Evolutionary conservation across 176 grass and related monocot genomes (phyloP), one percentile per base, ranked within the genome.

Genomic region (Paspalum vaginatum): DNA sequence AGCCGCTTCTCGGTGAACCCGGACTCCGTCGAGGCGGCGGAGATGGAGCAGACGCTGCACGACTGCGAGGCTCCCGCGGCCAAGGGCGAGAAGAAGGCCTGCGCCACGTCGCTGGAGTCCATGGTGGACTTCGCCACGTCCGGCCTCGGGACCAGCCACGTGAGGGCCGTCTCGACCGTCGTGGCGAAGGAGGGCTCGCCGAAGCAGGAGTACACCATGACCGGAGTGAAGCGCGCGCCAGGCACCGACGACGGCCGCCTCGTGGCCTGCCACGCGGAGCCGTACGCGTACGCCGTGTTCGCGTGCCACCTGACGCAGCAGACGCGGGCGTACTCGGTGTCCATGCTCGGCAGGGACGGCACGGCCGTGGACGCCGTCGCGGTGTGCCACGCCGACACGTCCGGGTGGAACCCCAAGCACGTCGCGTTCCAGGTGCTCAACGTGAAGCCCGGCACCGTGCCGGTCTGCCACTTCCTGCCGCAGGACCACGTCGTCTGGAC

Each of bases 51-150:
- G 50, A 98, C 90, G 53, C 77, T 94, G 67, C 70, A 2, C 1
- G 88, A 89, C 18, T 98, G 95, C 81, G 95, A 98, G 90, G 65
- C 66, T 65, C 67, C 86, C 2, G 61, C 70, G 18, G 69, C 68
- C 13, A 51, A 38, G 9, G 95, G 92, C 10, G 90, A 98, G 92
- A 91, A 50, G 70, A 94, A 93, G 88, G 72, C 55, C 38, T 98
- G 95, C 58, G 84, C 90, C 65, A 98, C 95, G 43, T 98, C 95
- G 76, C 81, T 95, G 14, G 92, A 98, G 77, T 95, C 95, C 46
- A 98, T 95, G 95, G 95, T 98, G 12, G 88, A 98, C 42, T 98
- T 98, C 90, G 81, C 66, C 65, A 90, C 89, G 54, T 53, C 88
- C 27, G 84, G 77, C 87, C 88, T 98, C 15, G 88, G 86, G 54